These are phyloP conservation scores for Zymoseptoria pseudotritici DNA, from an alignment of 2,329 filamentous ascomycete genomes.

Conservation along the genomic window DNA sequence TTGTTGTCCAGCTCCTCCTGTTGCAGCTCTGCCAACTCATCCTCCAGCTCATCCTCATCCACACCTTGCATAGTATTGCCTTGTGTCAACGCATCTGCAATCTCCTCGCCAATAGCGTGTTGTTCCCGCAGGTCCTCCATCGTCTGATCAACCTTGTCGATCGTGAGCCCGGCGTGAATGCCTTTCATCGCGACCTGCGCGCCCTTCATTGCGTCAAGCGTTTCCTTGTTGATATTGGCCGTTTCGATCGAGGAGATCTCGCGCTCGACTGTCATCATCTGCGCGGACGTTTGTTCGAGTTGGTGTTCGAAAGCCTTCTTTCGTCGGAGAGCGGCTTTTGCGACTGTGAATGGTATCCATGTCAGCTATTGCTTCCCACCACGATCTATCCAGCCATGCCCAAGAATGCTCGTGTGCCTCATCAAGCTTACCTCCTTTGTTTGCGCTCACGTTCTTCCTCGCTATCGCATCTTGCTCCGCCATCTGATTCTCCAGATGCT, in stretches of 20 bases:
- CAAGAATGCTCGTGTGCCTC: slow-evolving; percentile 6
- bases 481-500: slow-evolving; percentile 84
- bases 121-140: slow-evolving; percentile 93
- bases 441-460: slow-evolving; percentile 76
- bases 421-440: slow-evolving; percentile 71
- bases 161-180: slow-evolving; percentile 83
- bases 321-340: slow-evolving; percentile 79
- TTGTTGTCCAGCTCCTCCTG: slow-evolving; percentile 89
- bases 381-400: background rate
- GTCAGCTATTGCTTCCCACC: background rate
- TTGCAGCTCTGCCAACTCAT: slow-evolving; percentile 77
- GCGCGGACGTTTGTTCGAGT: slow-evolving; percentile 79
- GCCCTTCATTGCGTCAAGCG: slow-evolving; percentile 85
- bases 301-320: slow-evolving; percentile 94
- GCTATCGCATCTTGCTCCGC: slow-evolving; percentile 85
- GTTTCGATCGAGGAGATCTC: slow-evolving; percentile 97
- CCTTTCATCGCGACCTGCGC: slow-evolving; percentile 84
- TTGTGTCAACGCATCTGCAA: slow-evolving; percentile 73
- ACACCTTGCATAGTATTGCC: slow-evolving; percentile 60
- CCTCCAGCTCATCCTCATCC: slow-evolving; percentile 81
- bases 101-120: slow-evolving; percentile 88
- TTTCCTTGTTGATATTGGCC: slow-evolving; percentile 98
- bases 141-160: slow-evolving; percentile 88
- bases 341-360: slow-evolving; percentile 50
- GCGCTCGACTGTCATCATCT: slow-evolving; percentile 87